Evolutionary conservation across 225 moss, liverwort and hornwort species (phyloP).

Genomic region (Bryoerythrophyllum caledonicum): DNA sequence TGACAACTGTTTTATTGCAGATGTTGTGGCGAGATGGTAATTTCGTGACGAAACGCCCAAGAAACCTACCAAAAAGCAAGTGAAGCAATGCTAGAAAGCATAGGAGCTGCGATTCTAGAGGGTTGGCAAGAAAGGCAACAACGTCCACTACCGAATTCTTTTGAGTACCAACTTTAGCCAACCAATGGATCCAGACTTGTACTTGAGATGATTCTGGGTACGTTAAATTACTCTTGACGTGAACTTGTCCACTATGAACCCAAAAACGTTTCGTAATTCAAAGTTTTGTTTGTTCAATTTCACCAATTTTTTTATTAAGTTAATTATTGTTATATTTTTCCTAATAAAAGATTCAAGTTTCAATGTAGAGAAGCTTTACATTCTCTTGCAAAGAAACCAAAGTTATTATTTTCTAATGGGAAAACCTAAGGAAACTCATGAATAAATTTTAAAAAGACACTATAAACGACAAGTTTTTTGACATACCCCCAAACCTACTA

Average conservation of each 20-base stretch:
- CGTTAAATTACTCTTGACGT: conserved; percentile 10
- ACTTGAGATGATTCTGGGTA: conserved; percentile 76
- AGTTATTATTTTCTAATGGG: too few species aligned
- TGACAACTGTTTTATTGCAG: conserved; percentile 30
- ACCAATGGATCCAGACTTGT: conserved; percentile 79
- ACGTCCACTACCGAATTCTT: conserved; percentile 54
- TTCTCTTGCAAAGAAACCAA: too few species aligned
- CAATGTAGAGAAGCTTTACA: too few species aligned
- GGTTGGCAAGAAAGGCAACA: conserved; percentile 23
- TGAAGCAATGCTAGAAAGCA: conserved; percentile 34
- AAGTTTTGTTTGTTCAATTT: too few species aligned
- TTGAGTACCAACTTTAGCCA: conserved; percentile 85
- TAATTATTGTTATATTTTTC: too few species aligned
- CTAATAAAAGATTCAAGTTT: too few species aligned
- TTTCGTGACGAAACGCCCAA: conserved; percentile 72
- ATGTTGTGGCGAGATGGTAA: conserved; percentile 91
- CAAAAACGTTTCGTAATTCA: too few species aligned
- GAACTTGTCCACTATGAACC: background rate
- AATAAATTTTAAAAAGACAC: too few species aligned
- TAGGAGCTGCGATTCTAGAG: conserved; percentile 28
- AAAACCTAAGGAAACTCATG: too few species aligned
- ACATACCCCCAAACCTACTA: too few species aligned
- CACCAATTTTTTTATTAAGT: too few species aligned
- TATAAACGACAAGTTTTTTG: too few species aligned
- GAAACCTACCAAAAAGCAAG: conserved; percentile 30